phyloP scores from a whole-genome alignment of 179 eudicot species.

The Beta corolliflora region DNA sequence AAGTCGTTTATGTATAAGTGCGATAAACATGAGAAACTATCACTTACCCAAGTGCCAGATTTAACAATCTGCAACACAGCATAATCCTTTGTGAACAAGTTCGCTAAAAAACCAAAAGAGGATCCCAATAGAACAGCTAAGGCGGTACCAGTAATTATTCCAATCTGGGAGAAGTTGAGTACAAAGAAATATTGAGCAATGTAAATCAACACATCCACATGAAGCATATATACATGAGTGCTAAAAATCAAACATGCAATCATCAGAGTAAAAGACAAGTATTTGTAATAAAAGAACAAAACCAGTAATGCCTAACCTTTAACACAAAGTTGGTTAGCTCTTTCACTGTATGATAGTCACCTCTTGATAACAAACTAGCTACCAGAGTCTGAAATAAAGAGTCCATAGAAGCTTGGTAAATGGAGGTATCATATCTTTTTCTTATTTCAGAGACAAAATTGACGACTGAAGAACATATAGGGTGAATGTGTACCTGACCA shows the following conservation, averaged over 20 bases:
- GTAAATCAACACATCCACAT: background rate
- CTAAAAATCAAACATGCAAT: background rate
- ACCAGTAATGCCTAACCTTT: constrained; percentile 47
- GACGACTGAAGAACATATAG: background rate
- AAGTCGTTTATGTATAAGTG: background rate
- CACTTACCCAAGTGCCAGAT: constrained; percentile 73
- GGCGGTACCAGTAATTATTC: constrained; percentile 59
- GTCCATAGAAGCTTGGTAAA: background rate
- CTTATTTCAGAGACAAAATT: background rate
- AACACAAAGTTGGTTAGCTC: constrained; percentile 67
- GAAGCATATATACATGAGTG: background rate
- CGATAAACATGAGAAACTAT: background rate
- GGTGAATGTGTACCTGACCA: constrained; percentile 59
- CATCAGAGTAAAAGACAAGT: background rate
- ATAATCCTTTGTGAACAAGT: constrained; percentile 69
- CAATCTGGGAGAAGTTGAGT: constrained; percentile 54
- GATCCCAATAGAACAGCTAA: constrained; percentile 69
- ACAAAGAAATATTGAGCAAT: constrained; percentile 10
- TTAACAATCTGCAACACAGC: constrained; percentile 63
- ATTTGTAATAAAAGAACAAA: too few relatives aligned
- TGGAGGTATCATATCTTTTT: background rate
- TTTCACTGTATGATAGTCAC: constrained; percentile 64
- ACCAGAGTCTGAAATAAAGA: constrained; percentile 63
- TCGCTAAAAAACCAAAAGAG: constrained; percentile 65
- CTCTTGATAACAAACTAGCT: constrained; percentile 73